Evolutionary conservation across 2,329 filamentous ascomycete species (phyloP), one percentile per base, ranked within the genome.

Genomic region (Penicillium sp.): DNA sequence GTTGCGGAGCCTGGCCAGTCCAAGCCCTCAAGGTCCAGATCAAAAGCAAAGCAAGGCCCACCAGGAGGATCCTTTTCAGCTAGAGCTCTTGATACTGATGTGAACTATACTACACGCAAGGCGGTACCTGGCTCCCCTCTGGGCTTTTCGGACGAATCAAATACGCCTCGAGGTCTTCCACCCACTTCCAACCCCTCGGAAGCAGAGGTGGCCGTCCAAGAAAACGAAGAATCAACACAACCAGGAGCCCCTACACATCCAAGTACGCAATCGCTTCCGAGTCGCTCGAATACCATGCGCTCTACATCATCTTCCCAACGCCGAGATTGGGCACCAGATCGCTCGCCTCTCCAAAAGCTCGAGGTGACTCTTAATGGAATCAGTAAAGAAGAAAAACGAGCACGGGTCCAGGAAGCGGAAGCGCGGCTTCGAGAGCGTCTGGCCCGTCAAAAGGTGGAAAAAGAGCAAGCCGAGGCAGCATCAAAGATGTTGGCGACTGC

Each of bases 321-420:
- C 61, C 68, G 73, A 57, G 79, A 82, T 54, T 85, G 90, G 76
- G 90, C 93, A 68, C 83, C 88, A 56, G 89, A 96, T 72, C 86
- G 90, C 68, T 98, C 93, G 61, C 95, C 96, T 52, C 82, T 99
- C 52, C 93, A 99, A 75, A 95, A 89, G 79, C 84, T 99, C 64
- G 93, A 99, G 79, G 86, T 90, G 69, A 95, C 91, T 68, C 83
- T 98, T 69, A 90, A 89, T 74, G 92, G 90, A 76, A 93, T 97
- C 74, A 96, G 90, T 73, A 98, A 97, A 74, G 93, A 97, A 76
- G 93, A 97, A 75, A 96, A 96, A 74, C 85, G 93, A 62, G 91
- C 92, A 9, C 84, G 91, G 47, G 86, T 93, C 5, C 85, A 92
- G 70, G 90, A 93, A 67, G 91, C 91, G 6, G 93, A 97, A 73